Conservation (phyloP, 805 yeast species). For the Wickerhamomyces bovis region DNA sequence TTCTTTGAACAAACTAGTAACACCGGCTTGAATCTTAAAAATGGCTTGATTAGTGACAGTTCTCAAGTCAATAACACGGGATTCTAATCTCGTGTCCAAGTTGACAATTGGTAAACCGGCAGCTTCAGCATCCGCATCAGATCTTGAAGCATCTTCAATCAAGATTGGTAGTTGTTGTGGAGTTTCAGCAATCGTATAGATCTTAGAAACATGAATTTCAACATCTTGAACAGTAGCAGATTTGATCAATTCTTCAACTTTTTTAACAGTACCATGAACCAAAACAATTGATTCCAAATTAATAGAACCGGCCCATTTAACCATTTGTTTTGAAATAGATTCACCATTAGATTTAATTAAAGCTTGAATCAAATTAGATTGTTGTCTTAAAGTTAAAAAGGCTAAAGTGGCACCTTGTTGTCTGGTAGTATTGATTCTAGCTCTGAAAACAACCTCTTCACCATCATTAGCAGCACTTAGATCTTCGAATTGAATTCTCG, state of each 20-base stretch:
- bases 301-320: conserved; percentile 87
- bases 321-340: conserved; percentile 87
- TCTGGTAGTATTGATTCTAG: conserved; percentile 89
- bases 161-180: conserved; percentile 91
- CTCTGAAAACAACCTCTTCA: conserved; percentile 77
- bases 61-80: conserved; percentile 94
- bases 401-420: conserved; percentile 94
- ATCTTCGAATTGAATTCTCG: conserved; percentile 52
- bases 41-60: conserved; percentile 97
- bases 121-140: conserved; percentile 91
- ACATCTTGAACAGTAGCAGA: conserved; percentile 88
- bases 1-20: conserved; percentile 83
- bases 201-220: conserved; percentile 73
- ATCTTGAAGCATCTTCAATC: conserved; percentile 93
- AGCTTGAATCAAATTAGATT: conserved; percentile 75
- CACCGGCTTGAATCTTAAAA: conserved; percentile 89
- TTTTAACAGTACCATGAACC: conserved; percentile 78
- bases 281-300: conserved; percentile 87
- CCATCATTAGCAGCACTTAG: conserved; percentile 64
- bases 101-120: conserved; percentile 90
- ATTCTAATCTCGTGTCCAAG: conserved; percentile 91
- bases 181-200: conserved; percentile 76
- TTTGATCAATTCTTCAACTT: conserved; percentile 81
- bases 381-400: conserved; percentile 90
- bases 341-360: conserved; percentile 71